A percentile compares a stretch with the other conserved stretches of the same genome.
phyloP scores from a whole-genome alignment of 805 yeast genomes.

The Candida andamanensis region DNA sequence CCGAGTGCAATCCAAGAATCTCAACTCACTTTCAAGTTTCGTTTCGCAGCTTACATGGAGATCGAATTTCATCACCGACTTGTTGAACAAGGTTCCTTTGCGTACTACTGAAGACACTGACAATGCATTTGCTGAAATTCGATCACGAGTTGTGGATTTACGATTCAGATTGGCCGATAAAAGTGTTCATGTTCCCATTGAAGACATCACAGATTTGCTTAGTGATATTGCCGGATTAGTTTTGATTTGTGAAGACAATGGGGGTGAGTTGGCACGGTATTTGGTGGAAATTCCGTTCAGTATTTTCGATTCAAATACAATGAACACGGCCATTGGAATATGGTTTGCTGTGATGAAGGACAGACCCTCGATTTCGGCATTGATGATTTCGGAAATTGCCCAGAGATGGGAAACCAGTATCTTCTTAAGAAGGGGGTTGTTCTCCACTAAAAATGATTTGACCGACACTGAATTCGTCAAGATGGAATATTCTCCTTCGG shows the following conservation, averaged over 20 bases:
- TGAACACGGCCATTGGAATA: constrained; percentile 62
- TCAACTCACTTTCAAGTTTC: constrained; percentile 64
- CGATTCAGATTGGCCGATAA: constrained; percentile 9
- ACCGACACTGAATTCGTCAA: constrained; percentile 54
- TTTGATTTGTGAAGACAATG: constrained; percentile 28
- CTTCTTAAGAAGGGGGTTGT: constrained; percentile 57
- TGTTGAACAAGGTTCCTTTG: constrained; percentile 25
- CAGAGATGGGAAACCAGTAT: constrained; percentile 66
- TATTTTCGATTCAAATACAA: constrained; percentile 51
- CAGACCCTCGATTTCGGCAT: constrained; percentile 49
- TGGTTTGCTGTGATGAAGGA: constrained; percentile 81
- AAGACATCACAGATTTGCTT: constrained; percentile 37
- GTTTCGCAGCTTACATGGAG: constrained; percentile 77
- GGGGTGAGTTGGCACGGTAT: constrained; percentile 45
- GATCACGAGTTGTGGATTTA: constrained; percentile 18
- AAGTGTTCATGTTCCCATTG: constrained; percentile 11
- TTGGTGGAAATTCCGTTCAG: constrained; percentile 69
- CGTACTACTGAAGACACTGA: constrained; percentile 22
- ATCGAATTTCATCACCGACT: constrained; percentile 33
- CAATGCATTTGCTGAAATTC: constrained; percentile 22
- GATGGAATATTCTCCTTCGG: constrained; percentile 90
- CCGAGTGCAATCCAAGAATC: constrained; percentile 29
- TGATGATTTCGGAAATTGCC: constrained; percentile 66
- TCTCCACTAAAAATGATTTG: constrained; percentile 50
- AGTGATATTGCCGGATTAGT: constrained; percentile 40